Evolutionary conservation across 306 rosid species (phyloP).

Genomic region (Cicer yamashitae): DNA sequence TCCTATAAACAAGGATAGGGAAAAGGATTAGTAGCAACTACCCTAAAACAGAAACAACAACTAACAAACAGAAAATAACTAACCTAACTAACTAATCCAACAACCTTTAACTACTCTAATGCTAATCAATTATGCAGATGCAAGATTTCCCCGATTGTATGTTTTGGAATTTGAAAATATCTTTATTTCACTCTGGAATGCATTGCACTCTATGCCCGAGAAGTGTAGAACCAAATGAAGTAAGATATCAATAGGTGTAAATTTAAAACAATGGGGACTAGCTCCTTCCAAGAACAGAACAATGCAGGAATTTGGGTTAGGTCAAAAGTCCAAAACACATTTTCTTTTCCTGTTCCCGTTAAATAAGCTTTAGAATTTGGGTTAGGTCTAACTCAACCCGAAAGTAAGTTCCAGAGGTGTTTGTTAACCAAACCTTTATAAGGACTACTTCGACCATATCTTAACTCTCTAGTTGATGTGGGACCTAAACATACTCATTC

Average conservation of each 20-base stretch:
- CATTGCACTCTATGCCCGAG: neutral
- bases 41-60: no score
- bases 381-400: neutral
- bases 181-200: neutral
- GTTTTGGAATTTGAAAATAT: conserved; percentile 21
- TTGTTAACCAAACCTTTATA: neutral
- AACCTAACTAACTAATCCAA: no score
- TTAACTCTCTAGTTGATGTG: neutral
- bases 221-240: neutral
- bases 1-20: no score
- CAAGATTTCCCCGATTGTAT: neutral
- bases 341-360: neutral
- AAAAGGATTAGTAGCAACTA: no score
- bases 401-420: neutral
- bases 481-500: neutral
- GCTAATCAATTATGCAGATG: neutral
- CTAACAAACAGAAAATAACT: no score
- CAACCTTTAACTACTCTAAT: neutral
- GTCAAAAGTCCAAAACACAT: conserved; percentile 1
- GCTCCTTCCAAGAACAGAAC: neutral
- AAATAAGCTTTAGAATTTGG: neutral
- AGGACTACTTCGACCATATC: neutral
- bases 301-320: neutral
- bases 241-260: neutral
- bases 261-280: conserved; percentile 2